Conservation (phyloP, 2,329 filamentous ascomycete genomes). For the Aspergillus pseudoterreus region DNA sequence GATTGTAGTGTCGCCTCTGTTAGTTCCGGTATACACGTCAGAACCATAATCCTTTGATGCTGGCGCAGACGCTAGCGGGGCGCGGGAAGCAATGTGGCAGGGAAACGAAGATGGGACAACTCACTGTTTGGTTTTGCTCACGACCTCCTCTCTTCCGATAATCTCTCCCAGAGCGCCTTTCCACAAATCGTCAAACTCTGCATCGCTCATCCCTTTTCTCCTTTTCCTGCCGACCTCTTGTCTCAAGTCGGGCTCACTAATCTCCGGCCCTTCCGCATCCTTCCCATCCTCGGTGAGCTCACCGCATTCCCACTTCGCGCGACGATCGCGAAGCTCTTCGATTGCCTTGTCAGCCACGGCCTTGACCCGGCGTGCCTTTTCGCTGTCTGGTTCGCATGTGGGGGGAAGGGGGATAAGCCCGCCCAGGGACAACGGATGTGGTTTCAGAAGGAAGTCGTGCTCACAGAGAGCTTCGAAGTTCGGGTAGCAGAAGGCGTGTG, state of each 20-base stretch:
- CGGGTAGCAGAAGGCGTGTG: slow-evolving; percentile 82
- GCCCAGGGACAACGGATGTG: slow-evolving; percentile 76
- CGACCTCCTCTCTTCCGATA: slow-evolving; percentile 56
- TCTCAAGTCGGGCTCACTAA: slow-evolving; percentile 69
- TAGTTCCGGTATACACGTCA: slow-evolving; percentile 65
- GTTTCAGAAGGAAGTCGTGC: slow-evolving; percentile 77
- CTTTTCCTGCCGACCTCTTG: slow-evolving; percentile 69
- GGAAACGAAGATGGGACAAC: slow-evolving; percentile 27
- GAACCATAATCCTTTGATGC: slow-evolving; percentile 29
- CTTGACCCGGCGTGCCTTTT: slow-evolving; percentile 82
- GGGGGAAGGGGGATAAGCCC: slow-evolving; percentile 81
- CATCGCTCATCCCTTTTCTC: slow-evolving; percentile 76
- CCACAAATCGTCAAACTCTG: slow-evolving; percentile 85
- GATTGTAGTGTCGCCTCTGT: slow-evolving; percentile 71
- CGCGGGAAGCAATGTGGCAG: slow-evolving; percentile 16
- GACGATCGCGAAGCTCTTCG: slow-evolving; percentile 77
- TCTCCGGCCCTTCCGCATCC: slow-evolving; percentile 60
- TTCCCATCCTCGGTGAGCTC: slow-evolving; percentile 63
- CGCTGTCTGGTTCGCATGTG: slow-evolving; percentile 90
- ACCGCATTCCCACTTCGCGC: slow-evolving; percentile 88
- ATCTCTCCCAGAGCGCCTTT: slow-evolving; percentile 49
- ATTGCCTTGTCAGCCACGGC: slow-evolving; percentile 83
- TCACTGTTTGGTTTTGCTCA: slow-evolving; percentile 57
- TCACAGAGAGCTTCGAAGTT: slow-evolving; percentile 78
- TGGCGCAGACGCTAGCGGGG: slow-evolving; percentile 1